Conservation (phyloP, 345 rosid genomes). For the Citrus maxima region DNA sequence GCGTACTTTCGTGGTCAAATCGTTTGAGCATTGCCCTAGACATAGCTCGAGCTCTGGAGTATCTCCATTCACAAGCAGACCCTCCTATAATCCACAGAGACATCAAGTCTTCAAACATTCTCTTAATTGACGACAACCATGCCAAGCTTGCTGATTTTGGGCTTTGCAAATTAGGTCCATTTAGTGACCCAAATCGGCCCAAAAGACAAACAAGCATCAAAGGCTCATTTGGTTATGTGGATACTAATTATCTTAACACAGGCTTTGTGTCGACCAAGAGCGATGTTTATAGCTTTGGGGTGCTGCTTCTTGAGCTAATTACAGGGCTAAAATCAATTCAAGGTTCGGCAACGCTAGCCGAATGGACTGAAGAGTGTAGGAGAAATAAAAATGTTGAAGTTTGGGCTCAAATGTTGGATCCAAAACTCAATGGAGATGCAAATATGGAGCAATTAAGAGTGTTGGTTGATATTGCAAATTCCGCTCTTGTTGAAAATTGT, state of each 20-base stretch:
- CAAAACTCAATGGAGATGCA: conserved; percentile 33
- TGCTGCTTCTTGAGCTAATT: conserved; percentile 34
- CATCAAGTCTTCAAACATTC: conserved; percentile 54
- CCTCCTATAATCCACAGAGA: conserved; percentile 56
- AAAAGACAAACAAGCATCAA: conserved; percentile 26
- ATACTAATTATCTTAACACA: conserved; percentile 32
- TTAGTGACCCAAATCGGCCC: neutral
- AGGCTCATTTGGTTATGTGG: conserved; percentile 39
- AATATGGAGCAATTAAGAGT: conserved; percentile 28
- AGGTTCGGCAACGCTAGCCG: conserved; percentile 34
- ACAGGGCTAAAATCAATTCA: conserved; percentile 37
- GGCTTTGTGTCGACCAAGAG: conserved; percentile 34
- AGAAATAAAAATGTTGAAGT: conserved; percentile 14
- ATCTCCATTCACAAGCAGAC: conserved; percentile 41
- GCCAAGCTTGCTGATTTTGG: conserved; percentile 52
- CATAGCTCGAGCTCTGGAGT: conserved; percentile 40
- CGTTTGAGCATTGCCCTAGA: conserved; percentile 43
- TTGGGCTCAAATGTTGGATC: conserved; percentile 32
- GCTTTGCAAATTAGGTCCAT: conserved; percentile 38
- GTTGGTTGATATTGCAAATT: conserved; percentile 29
- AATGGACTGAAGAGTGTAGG: conserved; percentile 35
- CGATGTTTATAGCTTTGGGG: conserved; percentile 44
- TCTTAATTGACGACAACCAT: conserved; percentile 26
- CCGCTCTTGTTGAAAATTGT: conserved; percentile 24
- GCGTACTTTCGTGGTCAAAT: conserved; percentile 35